Base-by-base conservation (phyloP, 495 filamentous ascomycete genomes). In the Pseudomonodictys pantanalensis region DNA sequence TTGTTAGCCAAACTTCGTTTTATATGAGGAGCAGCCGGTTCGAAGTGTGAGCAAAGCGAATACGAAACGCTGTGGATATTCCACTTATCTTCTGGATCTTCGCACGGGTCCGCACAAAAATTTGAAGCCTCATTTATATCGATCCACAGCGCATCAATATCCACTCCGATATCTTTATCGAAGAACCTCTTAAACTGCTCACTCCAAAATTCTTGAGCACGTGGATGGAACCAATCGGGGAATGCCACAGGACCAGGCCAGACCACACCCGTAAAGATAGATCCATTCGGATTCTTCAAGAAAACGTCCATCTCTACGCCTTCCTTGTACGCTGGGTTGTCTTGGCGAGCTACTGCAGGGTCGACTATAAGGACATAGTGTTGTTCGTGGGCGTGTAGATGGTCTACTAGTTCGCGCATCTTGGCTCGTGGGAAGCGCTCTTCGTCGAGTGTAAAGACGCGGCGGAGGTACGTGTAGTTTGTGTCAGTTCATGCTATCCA, bases 401-500 rank as follows among this genome's bases (percentile, higher is more conserved):
- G 81, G 44, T 78, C 73, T 38, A 92, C 82, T 15, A 92, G 66
- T 52, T 85, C 79, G 15, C 82, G 83, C 75, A 91, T 79, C 58
- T 77, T 81, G 2, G 78, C 62, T 3, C 90, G 57, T 0, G 88
- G 83, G 70, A 86, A 95, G 33, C 88, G 78, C 3, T 88, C 75
- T 0, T 85, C 82, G 62, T 92, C 90, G n/a, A 89, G 75, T 0
- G 86, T 85, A 70, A 95, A 92, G 47, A 90, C 79, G 51, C 76
- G 75, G 67, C 87, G 73, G 11, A 65, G 62, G 64, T 58, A 32
- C 45, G 33, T 39, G 28, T 33, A 60, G 17, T 60, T 76, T 45
- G 92, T 92, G 66, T 92, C 88, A 4, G 86, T 92, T 89, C 90
- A 93, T 83, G n/a, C n/a, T n/a, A 91, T 89, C 0, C 86, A n/a